phyloP scores from a whole-genome alignment of 148 eudicot genomes.

The Beta vulgaris region DNA sequence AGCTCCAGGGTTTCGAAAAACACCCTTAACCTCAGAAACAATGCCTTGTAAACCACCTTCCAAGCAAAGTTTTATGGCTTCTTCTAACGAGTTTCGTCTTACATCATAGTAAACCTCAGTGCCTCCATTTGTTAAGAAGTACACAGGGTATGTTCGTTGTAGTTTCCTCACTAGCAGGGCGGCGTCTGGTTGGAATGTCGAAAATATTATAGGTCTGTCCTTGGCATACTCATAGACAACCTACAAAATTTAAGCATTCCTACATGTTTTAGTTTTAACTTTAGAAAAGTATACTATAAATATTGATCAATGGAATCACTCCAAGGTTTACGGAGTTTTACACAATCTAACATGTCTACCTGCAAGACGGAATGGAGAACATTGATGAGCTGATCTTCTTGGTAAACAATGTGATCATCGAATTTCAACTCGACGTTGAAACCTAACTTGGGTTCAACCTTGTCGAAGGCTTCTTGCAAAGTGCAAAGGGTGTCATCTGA shows the following conservation, averaged over 20 bases:
- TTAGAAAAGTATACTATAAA: too few species aligned
- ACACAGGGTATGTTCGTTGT: constrained; percentile 76
- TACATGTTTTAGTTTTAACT: too few species aligned
- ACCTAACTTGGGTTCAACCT: constrained; percentile 61
- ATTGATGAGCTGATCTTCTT: constrained; percentile 41
- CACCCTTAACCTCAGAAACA: constrained; percentile 78
- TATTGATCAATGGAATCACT: too few species aligned
- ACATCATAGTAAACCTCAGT: constrained; percentile 56
- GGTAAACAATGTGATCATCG: constrained; percentile 68
- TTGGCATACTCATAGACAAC: constrained; percentile 61
- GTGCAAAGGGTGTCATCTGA: constrained; percentile 63
- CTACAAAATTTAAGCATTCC: constrained; percentile 19
- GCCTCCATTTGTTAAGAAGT: constrained; percentile 83
- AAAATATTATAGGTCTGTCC: constrained; percentile 68
- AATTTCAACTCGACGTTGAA: constrained; percentile 90
- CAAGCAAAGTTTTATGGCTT: constrained; percentile 62
- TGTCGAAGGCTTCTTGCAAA: constrained; percentile 68
- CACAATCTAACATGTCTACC: constrained; percentile 27
- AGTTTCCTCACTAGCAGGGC: constrained; percentile 58
- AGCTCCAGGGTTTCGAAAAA: constrained; percentile 65
- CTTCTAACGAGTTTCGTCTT: constrained; percentile 76
- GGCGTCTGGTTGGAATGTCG: constrained; percentile 87
- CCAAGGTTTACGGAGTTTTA: too few species aligned
- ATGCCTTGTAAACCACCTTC: constrained; percentile 85
- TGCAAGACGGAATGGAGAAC: constrained; percentile 51